Conservation (phyloP, 306 rosid genomes). For the Castanopsis chinensis region DNA sequence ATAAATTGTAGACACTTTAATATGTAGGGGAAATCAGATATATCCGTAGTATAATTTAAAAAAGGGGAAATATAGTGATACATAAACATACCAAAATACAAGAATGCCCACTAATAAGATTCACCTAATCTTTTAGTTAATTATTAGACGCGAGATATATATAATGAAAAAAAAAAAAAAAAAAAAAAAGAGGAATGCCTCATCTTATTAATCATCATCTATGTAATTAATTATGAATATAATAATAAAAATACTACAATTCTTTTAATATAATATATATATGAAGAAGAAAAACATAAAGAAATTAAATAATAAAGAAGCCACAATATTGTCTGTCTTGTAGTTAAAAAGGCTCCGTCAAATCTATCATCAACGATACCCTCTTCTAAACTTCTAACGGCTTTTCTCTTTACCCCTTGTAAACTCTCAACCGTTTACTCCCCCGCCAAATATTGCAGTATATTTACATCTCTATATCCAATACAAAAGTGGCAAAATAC, state of each 20-base stretch:
- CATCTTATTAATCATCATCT: constrained; percentile 48
- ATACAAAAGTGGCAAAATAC: constrained; percentile 30
- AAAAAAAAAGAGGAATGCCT: constrained; percentile 34
- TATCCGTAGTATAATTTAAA: too few species aligned
- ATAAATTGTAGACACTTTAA: too few species aligned
- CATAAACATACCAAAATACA: not conserved
- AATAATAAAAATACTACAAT: constrained; percentile 23
- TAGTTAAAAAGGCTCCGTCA: constrained; percentile 1
- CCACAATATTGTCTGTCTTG: constrained; percentile 14
- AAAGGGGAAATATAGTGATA: too few species aligned
- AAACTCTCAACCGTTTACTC: constrained; percentile 39
- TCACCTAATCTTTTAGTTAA: not conserved
- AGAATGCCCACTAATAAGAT: not conserved
- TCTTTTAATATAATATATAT: constrained; percentile 28
- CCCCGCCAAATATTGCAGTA: constrained; percentile 37
- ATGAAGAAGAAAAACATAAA: constrained; percentile 6
- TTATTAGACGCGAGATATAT: not conserved
- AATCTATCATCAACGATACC: constrained; percentile 2
- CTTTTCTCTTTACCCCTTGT: constrained; percentile 25
- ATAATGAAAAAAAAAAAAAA: not conserved
- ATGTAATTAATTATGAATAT: constrained; percentile 35
- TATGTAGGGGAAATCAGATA: too few species aligned
- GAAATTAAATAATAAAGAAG: constrained; percentile 27
- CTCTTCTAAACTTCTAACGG: constrained; percentile 42
- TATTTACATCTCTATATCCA: constrained; percentile 70